A percentile compares a stretch with the other conserved stretches of the same genome.
Evolutionary conservation across 441 rosid species (phyloP).

Genomic region (Erodium moschatum): DNA sequence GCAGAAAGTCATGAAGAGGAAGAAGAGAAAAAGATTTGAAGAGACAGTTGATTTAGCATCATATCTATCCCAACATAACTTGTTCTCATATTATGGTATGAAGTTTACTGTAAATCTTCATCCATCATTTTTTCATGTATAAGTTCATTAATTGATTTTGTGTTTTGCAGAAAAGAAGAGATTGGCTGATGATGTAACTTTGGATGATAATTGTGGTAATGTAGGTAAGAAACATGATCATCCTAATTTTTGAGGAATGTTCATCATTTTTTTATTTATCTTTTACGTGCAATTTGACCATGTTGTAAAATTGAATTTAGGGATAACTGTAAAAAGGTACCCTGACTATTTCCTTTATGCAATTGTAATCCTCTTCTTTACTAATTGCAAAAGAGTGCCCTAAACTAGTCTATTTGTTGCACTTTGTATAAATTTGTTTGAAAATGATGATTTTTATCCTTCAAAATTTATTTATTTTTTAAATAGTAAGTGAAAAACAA

Average conservation of each 20-base stretch:
- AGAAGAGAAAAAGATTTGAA: conserved; percentile 60
- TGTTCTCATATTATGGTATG: conserved; percentile 69
- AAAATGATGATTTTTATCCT: too few relatives aligned
- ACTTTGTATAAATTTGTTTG: too few relatives aligned
- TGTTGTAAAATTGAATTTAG: not conserved
- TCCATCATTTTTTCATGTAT: not conserved
- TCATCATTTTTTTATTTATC: not conserved
- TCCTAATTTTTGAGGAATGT: too few relatives aligned
- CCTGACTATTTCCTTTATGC: too few relatives aligned
- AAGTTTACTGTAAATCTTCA: conserved; percentile 10
- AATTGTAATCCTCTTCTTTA: too few relatives aligned
- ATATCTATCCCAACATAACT: conserved; percentile 42
- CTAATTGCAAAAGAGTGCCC: too few relatives aligned
- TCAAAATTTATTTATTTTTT: too few relatives aligned
- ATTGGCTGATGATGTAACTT: conserved; percentile 29
- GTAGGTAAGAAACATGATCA: conserved; percentile 35
- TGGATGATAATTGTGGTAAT: conserved; percentile 37
- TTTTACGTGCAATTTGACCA: not conserved
- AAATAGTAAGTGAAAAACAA: too few relatives aligned
- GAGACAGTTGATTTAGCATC: conserved; percentile 45
- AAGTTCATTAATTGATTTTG: conserved; percentile 11
- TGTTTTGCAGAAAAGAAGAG: conserved; percentile 42
- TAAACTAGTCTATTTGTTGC: too few relatives aligned
- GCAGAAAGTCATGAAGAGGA: conserved; percentile 49
- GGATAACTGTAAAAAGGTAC: too few relatives aligned